phyloP scores from a whole-genome alignment of 2,329 filamentous ascomycete species.

The Claviceps maximensis region DNA sequence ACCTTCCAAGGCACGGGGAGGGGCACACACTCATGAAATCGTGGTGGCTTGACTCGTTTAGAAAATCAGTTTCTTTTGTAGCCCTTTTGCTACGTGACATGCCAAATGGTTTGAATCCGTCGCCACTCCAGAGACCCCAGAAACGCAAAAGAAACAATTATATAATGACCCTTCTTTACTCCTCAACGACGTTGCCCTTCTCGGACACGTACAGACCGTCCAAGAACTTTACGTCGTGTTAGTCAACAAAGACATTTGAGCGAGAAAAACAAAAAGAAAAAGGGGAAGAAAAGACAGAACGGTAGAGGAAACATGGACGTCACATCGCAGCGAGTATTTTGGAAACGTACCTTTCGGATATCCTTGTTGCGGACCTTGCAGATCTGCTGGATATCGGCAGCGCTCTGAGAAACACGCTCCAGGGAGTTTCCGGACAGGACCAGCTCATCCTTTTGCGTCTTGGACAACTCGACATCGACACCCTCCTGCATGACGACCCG shows the following conservation, averaged over 20 bases:
- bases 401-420: slow-evolving; percentile 94
- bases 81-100: slow-evolving; percentile 36
- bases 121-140: slow-evolving; percentile 50
- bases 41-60: background rate
- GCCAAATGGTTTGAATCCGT: slow-evolving; percentile 42
- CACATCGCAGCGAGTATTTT: too few relatives aligned
- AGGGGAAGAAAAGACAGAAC: background rate
- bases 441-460: slow-evolving; percentile 96
- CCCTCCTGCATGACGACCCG: slow-evolving; percentile 77
- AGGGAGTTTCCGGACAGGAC: slow-evolving; percentile 86
- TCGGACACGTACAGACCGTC: slow-evolving; percentile 99
- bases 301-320: background rate
- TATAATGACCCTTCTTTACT: slow-evolving; percentile 27
- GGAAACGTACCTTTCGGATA: slow-evolving; percentile 79
- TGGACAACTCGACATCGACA: slow-evolving; percentile 81
- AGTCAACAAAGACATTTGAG: too few relatives aligned
- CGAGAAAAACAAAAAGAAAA: background rate
- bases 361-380: slow-evolving; percentile 99
- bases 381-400: slow-evolving; percentile 98
- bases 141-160: slow-evolving; percentile 42
- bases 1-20: too few relatives aligned
- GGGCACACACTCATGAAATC: too few relatives aligned
- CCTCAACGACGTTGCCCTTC: slow-evolving; percentile 85
- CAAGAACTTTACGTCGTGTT: slow-evolving; percentile 57
- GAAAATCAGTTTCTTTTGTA: slow-evolving; percentile 23